Conservation (phyloP, 1,139 yeast genomes). For the Pichia sp. region DNA sequence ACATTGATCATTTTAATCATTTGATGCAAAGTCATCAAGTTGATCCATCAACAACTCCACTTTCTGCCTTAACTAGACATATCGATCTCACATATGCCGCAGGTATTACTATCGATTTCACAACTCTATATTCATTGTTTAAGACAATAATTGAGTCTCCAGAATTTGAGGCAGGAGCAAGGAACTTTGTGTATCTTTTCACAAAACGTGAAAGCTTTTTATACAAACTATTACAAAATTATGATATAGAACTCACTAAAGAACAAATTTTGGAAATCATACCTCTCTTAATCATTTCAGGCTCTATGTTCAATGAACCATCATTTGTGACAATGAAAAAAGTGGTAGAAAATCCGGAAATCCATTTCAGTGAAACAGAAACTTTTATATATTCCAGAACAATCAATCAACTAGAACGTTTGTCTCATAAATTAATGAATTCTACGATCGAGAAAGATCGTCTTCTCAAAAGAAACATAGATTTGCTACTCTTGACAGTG, state of each 20-base stretch:
- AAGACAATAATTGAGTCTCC: conserved; percentile 23
- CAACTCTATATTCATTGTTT: conserved; percentile 18
- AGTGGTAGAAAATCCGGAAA: conserved; percentile 13
- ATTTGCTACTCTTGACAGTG: conserved; percentile 30
- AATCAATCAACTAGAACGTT: conserved; percentile 20
- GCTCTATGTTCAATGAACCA: conserved; percentile 22
- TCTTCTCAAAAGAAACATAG: conserved; percentile 19
- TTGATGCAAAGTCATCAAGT: conserved; percentile 21
- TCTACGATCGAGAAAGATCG: conserved; percentile 18
- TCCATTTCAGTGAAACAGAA: conserved; percentile 13
- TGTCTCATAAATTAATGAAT: conserved; percentile 16
- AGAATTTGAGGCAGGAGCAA: conserved; percentile 17
- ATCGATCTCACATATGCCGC: conserved; percentile 23
- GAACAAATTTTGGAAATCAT: conserved; percentile 17
- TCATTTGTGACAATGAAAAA: conserved; percentile 21
- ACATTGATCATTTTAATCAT: conserved; percentile 22
- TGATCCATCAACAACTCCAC: conserved; percentile 16
- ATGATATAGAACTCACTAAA: conserved; percentile 15
- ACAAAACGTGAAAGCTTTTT: conserved; percentile 16
- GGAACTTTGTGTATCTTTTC: conserved; percentile 13
- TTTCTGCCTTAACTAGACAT: conserved; percentile 18
- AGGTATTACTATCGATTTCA: conserved; percentile 20
- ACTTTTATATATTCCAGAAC: conserved; percentile 12
- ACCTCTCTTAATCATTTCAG: conserved; percentile 21
- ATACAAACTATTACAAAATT: conserved; percentile 15